phyloP scores from a whole-genome alignment of 177 flowering plant species.

The Vitis hybrid region DNA sequence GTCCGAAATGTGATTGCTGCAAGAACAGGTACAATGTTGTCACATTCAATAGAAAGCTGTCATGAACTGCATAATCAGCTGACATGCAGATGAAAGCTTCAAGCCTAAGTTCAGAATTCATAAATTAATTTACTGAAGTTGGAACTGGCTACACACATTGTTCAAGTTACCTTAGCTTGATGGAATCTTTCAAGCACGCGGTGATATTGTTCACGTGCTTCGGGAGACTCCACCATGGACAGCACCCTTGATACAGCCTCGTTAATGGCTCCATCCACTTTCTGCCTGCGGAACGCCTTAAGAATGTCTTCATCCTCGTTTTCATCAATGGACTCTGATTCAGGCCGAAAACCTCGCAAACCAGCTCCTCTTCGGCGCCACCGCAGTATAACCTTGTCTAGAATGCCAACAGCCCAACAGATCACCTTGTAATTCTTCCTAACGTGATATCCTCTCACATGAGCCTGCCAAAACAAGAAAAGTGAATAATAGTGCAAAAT shows the following conservation, averaged over 20 bases:
- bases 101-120: no score
- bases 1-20: not conserved
- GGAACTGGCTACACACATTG: not conserved
- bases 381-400: slow-evolving; percentile 82
- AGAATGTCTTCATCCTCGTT: slow-evolving; percentile 82
- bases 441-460: slow-evolving; percentile 93
- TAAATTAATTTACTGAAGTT: no score
- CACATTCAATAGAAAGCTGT: not conserved
- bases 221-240: slow-evolving; percentile 81
- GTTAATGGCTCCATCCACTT: slow-evolving; percentile 72
- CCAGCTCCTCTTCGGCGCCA: slow-evolving; percentile 94
- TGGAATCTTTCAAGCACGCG: slow-evolving; percentile 71
- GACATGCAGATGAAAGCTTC: not conserved
- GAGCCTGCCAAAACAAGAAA: slow-evolving; percentile 64
- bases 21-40: not conserved
- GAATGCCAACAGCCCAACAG: slow-evolving; percentile 83
- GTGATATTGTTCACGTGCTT: slow-evolving; percentile 81
- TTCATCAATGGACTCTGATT: slow-evolving; percentile 54
- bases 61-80: not conserved
- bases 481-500: not conserved
- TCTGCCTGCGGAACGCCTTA: slow-evolving; percentile 77
- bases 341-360: slow-evolving; percentile 67
- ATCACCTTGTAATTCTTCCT: slow-evolving; percentile 78
- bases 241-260: slow-evolving; percentile 82
- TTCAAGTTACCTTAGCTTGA: slow-evolving; percentile 60